Percentiles rank a stretch among this genome's conserved stretches.
These are phyloP conservation scores for Coriolopsis trogii DNA, from an alignment of 1,284 basidiomycete species.

Conservation along the genomic window DNA sequence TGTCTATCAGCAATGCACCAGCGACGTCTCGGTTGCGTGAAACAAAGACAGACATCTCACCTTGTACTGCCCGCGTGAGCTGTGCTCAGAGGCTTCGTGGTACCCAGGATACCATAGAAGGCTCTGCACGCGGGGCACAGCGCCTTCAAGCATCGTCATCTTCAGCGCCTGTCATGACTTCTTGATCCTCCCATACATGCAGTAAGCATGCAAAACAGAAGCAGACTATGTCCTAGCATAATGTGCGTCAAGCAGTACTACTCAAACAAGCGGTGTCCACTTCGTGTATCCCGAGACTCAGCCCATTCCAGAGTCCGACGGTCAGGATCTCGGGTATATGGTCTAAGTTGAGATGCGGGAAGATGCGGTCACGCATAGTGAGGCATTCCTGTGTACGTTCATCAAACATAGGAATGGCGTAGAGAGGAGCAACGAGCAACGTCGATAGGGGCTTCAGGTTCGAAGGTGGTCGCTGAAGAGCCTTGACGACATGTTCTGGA, in stretches of 20 bases:
- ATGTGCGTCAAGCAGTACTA: too few relatives aligned
- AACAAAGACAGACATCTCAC: neutral
- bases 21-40: neutral
- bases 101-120: neutral
- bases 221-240: constrained; percentile 1
- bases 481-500: constrained; percentile 19
- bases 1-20: constrained; percentile 4
- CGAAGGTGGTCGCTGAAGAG: constrained; percentile 14
- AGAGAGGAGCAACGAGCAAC: constrained; percentile 36
- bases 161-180: neutral
- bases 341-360: constrained; percentile 43
- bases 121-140: neutral
- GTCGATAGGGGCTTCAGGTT: constrained; percentile 6
- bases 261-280: constrained; percentile 25
- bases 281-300: constrained; percentile 38
- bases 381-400: neutral
- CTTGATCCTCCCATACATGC: too few relatives aligned
- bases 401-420: constrained; percentile 24
- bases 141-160: neutral
- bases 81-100: neutral
- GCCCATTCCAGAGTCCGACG: constrained; percentile 32
- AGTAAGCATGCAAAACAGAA: neutral
- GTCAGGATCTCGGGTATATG: constrained; percentile 38
- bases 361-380: constrained; percentile 26
- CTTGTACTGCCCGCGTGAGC: neutral